A percentile compares a stretch with the other conserved stretches of the same genome.
These are phyloP conservation scores for Aegilops longissima DNA, from an alignment of 176 grass and related monocot genomes.

Conservation along the genomic window DNA sequence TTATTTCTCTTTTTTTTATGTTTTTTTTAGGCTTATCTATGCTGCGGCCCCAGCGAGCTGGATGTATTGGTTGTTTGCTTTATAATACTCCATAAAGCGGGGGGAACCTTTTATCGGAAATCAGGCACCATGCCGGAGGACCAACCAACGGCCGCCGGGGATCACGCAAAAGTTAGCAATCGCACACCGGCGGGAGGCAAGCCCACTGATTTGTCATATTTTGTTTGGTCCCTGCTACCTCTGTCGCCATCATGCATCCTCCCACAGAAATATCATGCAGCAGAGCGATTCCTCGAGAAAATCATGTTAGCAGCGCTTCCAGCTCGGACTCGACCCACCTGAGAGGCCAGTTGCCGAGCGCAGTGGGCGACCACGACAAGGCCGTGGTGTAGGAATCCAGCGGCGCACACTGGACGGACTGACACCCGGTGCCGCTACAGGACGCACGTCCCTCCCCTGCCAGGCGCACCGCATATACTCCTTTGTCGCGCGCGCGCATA, in stretches of 20 bases:
- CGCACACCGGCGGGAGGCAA: neutral
- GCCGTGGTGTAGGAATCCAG: constrained; percentile 26
- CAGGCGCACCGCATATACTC: neutral
- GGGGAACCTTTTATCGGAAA: too few relatives aligned
- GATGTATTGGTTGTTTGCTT: too few relatives aligned
- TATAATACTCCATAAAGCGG: too few relatives aligned
- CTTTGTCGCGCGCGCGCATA: neutral
- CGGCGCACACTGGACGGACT: neutral
- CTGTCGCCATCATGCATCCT: constrained; percentile 9
- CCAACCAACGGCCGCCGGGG: neutral
- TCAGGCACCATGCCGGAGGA: neutral
- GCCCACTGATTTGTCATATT: neutral
- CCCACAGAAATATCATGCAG: neutral
- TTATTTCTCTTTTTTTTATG: too few relatives aligned
- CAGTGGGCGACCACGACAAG: constrained; percentile 28
- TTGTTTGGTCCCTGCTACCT: neutral
- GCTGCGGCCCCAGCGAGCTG: too few relatives aligned
- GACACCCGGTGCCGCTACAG: neutral
- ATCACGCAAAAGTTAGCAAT: neutral
- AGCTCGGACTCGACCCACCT: neutral
- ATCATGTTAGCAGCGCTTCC: neutral
- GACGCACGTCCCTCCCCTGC: too few relatives aligned
- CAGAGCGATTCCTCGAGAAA: neutral
- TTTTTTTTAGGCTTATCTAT: too few relatives aligned
- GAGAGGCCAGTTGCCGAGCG: neutral